A percentile compares a stretch with the other conserved stretches of the same genome.
Conservation (phyloP, 1,284 basidiomycete species). For the Tetrapyrgos nigripes region DNA sequence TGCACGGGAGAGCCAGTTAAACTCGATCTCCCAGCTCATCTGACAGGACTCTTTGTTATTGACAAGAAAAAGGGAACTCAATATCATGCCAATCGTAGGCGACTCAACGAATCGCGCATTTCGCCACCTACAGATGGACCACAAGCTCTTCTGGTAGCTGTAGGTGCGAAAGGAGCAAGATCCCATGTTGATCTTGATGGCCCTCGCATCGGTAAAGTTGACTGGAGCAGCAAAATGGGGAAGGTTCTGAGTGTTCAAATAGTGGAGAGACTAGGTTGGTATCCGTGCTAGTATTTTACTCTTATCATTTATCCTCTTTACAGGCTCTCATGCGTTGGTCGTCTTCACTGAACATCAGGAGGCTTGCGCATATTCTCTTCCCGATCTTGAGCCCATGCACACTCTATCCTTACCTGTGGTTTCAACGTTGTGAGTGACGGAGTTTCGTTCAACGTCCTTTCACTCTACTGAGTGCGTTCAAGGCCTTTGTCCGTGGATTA, state of each 20-base stretch:
- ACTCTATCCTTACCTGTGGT: constrained; percentile 51
- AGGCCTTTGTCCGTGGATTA: constrained; percentile 59
- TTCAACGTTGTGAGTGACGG: constrained; percentile 52
- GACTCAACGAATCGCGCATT: constrained; percentile 33
- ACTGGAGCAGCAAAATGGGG: constrained; percentile 63
- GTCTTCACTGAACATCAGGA: constrained; percentile 64
- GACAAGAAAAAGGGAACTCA: constrained; percentile 62
- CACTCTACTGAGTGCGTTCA: constrained; percentile 4
- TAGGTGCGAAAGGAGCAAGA: constrained; percentile 64
- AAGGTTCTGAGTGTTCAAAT: constrained; percentile 54
- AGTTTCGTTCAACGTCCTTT: neutral
- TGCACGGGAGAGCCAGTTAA: constrained; percentile 43
- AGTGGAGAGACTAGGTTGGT: constrained; percentile 59
- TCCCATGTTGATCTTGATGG: constrained; percentile 64
- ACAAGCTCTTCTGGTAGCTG: constrained; percentile 56
- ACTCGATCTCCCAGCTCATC: constrained; percentile 55
- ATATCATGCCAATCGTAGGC: constrained; percentile 51
- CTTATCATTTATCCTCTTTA: constrained; percentile 2
- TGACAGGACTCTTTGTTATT: constrained; percentile 64
- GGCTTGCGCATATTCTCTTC: constrained; percentile 72
- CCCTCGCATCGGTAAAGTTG: constrained; percentile 59
- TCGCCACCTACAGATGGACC: constrained; percentile 17
- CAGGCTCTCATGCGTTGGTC: constrained; percentile 67
- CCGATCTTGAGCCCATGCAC: constrained; percentile 64
- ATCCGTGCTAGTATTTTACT: neutral